Base-by-base conservation (phyloP, 371 early-diverging fungal species). In the Mucor mucedo region DNA sequence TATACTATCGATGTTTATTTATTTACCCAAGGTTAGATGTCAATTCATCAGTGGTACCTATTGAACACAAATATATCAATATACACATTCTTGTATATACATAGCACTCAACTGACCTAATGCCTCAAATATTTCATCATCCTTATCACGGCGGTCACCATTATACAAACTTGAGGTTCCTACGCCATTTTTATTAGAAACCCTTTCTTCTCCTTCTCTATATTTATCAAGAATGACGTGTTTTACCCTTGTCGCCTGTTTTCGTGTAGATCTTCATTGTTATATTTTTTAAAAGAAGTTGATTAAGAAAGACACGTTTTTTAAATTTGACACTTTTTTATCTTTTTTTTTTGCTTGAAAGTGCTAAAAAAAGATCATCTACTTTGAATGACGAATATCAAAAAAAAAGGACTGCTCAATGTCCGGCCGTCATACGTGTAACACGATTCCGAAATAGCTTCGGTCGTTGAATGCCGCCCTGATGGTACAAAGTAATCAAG, bases 181-280 rank as follows among this genome's bases (percentile, higher is more conserved):
- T 91, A 68, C 21, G 14, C 1, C 21, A 21, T 21, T 50, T 41
- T 38, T 42, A 14, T 27, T 33, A 55, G 14, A 5, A 21, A 7
- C 40, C 28, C 39, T 58, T 42, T 33, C 3, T 21, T 16, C 33
- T 14, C 21, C 21, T 42, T 29, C n/a, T 10, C 21, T 11, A 5
- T n/a, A 10, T 64, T 44, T n/a, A n/a, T 44, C 14, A 14, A 21
- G 35, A 35, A 35, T 6, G 8, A 35, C 4, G 35, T 35, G 8
- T 16, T 7, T 21, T 47, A 88, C 96, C 97, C 84, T 92, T 92
- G 80, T 97, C 98, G 16, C 97, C 98, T 0, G 96, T 97, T 35
- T 91, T 86, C 7, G 98, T 97, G 78, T 97, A 97, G 45, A 97
- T 90, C 71, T 73, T 82, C 82, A 82, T 82, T 29, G 21, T 47